A percentile compares a stretch with the other conserved stretches of the same genome.
Conservation (phyloP, 1,284 basidiomycete species). For the Salmacisia buchloeana region DNA sequence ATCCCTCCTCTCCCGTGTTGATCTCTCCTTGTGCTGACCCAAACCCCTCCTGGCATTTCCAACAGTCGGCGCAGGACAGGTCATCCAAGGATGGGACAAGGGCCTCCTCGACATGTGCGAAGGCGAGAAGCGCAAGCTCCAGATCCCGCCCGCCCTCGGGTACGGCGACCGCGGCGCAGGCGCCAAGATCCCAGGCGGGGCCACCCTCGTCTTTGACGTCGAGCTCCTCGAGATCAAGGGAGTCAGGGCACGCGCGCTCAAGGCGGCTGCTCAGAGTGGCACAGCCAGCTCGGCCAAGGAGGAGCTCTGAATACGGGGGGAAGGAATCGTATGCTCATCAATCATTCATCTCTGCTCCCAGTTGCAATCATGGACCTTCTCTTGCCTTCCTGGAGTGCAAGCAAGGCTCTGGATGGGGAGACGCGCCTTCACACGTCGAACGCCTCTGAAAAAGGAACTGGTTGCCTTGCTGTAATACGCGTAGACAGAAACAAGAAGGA, state of each 20-base stretch:
- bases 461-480: no score
- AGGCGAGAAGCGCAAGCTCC: constrained; percentile 79
- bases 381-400: no score
- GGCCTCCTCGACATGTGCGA: constrained; percentile 70
- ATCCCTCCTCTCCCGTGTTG: constrained; percentile 41
- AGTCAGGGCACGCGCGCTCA: constrained; percentile 16
- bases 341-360: no score
- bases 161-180: constrained; percentile 71
- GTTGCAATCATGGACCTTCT: no score
- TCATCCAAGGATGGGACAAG: constrained; percentile 61
- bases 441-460: no score
- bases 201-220: constrained; percentile 75
- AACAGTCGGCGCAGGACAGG: constrained; percentile 73
- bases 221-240: constrained; percentile 31
- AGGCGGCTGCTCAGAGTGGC: neutral
- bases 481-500: no score
- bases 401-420: no score
- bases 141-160: constrained; percentile 36
- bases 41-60: neutral
- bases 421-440: no score
- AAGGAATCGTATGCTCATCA: no score
- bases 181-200: constrained; percentile 70
- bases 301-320: neutral
- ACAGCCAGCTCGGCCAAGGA: neutral
- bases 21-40: constrained; percentile 8